Conservation (phyloP, 768 basidiomycete species). For the Psilocybe azurescens region DNA sequence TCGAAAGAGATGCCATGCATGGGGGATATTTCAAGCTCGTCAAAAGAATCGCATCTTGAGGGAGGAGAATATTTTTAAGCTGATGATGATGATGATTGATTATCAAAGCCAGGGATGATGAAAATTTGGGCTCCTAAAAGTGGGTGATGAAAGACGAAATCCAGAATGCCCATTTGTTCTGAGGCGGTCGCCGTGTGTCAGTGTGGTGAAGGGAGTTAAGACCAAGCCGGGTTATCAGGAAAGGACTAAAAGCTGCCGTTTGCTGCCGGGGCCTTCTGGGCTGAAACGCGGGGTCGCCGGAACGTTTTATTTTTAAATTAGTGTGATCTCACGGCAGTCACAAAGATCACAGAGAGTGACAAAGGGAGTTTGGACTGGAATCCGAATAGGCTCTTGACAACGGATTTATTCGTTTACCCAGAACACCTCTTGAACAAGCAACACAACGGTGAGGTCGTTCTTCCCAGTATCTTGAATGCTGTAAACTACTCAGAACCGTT, state of each 20-base stretch:
- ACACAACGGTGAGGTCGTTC: slow-evolving; percentile 5
- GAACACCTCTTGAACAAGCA: background rate
- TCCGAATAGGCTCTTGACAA: slow-evolving; percentile 9
- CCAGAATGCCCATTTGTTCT: background rate
- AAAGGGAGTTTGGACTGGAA: background rate
- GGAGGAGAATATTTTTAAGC: background rate
- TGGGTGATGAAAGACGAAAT: too few species aligned
- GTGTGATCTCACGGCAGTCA: slow-evolving; percentile 11
- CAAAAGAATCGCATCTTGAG: too few species aligned
- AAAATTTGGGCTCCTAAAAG: too few species aligned
- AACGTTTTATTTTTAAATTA: background rate
- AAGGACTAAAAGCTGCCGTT: too few species aligned
- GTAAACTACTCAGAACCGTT: background rate
- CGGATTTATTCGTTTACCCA: slow-evolving; percentile 7
- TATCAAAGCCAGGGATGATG: slow-evolving; percentile 8
- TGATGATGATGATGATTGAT: slow-evolving; percentile 2
- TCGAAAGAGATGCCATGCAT: too few species aligned
- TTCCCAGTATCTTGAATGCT: slow-evolving; percentile 7
- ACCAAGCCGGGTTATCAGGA: background rate
- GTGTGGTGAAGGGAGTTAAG: background rate
- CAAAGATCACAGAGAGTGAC: slow-evolving; percentile 5
- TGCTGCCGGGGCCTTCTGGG: background rate
- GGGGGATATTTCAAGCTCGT: too few species aligned
- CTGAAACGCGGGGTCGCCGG: slow-evolving; percentile 11
- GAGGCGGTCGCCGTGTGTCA: background rate